phyloP scores from a whole-genome alignment of 208 protist species.

The Wallacemonas sp. region DNA sequence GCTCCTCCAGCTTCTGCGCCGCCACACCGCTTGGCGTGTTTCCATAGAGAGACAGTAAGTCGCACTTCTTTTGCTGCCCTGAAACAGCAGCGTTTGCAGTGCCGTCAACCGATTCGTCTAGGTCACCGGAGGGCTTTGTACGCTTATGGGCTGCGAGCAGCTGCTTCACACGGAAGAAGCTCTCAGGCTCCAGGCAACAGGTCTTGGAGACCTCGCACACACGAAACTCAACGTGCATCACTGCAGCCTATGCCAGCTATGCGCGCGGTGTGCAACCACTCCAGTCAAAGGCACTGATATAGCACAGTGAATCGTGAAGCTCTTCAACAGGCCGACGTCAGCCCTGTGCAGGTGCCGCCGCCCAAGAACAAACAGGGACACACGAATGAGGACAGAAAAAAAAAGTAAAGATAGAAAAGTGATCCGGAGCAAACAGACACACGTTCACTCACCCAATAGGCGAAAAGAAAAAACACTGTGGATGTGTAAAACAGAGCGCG shows the following conservation, averaged over 20 bases:
- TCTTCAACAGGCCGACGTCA: no score
- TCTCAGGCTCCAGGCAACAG: slow-evolving; percentile 66
- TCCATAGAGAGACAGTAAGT: not conserved
- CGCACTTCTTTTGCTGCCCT: not conserved
- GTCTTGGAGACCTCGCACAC: slow-evolving; percentile 46
- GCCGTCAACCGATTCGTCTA: not conserved
- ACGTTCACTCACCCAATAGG: not conserved
- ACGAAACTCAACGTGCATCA: slow-evolving; percentile 84
- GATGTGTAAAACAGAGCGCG: not conserved
- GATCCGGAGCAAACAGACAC: not conserved
- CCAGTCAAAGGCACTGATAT: no score
- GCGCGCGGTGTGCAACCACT: no score
- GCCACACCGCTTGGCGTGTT: not conserved
- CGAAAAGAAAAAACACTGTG: not conserved
- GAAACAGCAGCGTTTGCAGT: not conserved
- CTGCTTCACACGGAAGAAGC: slow-evolving; percentile 81
- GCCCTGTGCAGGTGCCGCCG: no score
- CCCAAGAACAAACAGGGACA: no score
- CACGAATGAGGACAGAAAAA: not conserved
- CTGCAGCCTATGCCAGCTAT: not conserved
- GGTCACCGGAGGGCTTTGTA: not conserved
- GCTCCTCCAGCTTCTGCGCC: slow-evolving; percentile 2
- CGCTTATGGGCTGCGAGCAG: slow-evolving; percentile 18
- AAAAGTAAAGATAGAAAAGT: slow-evolving; percentile 2
- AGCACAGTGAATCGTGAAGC: not conserved